A percentile compares a stretch with the other conserved stretches of the same genome.
phyloP scores from a whole-genome alignment of 2,329 filamentous ascomycete species.

The Dactylellina parvicollis region DNA sequence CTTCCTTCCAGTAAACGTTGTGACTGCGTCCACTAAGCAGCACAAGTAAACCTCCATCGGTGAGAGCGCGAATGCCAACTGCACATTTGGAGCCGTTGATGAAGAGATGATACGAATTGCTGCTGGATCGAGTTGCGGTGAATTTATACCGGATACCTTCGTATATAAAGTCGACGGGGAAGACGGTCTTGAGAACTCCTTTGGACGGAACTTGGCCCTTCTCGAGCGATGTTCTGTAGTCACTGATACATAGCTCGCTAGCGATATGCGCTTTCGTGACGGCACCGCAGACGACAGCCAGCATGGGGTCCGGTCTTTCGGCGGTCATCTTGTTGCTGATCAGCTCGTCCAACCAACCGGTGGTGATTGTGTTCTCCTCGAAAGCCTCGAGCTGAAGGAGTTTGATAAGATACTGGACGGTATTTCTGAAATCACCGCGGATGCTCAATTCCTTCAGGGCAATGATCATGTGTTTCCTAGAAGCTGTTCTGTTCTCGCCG shows the following conservation, averaged over 20 bases:
- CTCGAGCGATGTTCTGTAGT: slow-evolving; percentile 88
- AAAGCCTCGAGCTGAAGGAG: slow-evolving; percentile 97
- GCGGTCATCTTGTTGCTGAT: slow-evolving; percentile 98
- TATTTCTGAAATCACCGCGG: slow-evolving; percentile 98
- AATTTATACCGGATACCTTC: slow-evolving; percentile 97
- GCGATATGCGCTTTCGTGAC: slow-evolving; percentile 93
- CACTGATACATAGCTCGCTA: slow-evolving; percentile 86
- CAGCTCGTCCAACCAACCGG: slow-evolving; percentile 97
- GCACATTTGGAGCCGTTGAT: slow-evolving; percentile 98
- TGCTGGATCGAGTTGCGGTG: slow-evolving; percentile 89
- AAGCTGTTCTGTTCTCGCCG: slow-evolving; percentile 94
- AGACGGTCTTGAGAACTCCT: slow-evolving; percentile 96
- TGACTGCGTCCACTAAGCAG: slow-evolving; percentile 91
- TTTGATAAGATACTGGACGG: slow-evolving; percentile 98
- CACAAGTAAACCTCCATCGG: slow-evolving; percentile 91
- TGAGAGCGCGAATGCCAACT: slow-evolving; percentile 89
- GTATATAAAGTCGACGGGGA: slow-evolving; percentile 98
- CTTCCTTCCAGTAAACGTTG: slow-evolving; percentile 99
- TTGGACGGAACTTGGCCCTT: slow-evolving; percentile 98
- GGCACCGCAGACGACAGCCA: slow-evolving; percentile 95
- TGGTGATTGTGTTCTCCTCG: slow-evolving; percentile 98
- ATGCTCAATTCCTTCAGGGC: slow-evolving; percentile 98
- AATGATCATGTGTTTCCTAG: slow-evolving; percentile 98
- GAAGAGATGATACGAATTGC: slow-evolving; percentile 96
- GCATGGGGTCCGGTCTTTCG: slow-evolving; percentile 89